phyloP scores from a whole-genome alignment of 768 basidiomycete species.

The Butyriboletus loyo region DNA sequence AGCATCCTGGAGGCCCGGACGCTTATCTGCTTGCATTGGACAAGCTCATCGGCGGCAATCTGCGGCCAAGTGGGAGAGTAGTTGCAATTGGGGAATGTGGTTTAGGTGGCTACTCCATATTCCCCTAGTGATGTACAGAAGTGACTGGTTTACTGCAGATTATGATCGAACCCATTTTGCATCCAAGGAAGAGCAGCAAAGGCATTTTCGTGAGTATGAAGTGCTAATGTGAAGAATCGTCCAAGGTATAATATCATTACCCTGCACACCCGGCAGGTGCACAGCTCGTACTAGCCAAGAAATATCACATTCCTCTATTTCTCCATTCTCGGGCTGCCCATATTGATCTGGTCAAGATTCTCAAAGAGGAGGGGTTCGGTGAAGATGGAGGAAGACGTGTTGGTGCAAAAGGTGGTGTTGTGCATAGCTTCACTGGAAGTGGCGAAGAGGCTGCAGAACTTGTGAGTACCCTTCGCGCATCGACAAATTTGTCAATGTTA shows the following conservation, averaged over 20 bases:
- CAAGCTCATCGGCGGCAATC: constrained; percentile 46
- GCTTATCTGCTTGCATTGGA: constrained; percentile 62
- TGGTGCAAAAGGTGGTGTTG: constrained; percentile 70
- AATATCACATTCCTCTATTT: constrained; percentile 72
- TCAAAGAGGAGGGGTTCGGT: constrained; percentile 64
- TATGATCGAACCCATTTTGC: constrained; percentile 76
- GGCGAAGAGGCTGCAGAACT: constrained; percentile 60
- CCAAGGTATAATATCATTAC: no score
- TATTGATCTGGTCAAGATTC: constrained; percentile 59
- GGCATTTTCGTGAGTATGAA: constrained; percentile 55
- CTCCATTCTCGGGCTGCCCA: constrained; percentile 81
- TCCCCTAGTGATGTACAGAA: background rate
- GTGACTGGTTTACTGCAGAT: constrained; percentile 39
- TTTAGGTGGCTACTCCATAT: constrained; percentile 44
- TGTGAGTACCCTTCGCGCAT: constrained; percentile 39
- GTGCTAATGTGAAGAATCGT: background rate
- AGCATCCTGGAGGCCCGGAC: constrained; percentile 50
- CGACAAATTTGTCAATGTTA: background rate
- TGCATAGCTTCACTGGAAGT: constrained; percentile 79
- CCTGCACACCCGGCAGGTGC: constrained; percentile 31
- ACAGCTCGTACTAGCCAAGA: constrained; percentile 66
- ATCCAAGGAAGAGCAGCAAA: constrained; percentile 53
- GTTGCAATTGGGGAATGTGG: constrained; percentile 82
- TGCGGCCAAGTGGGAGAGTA: constrained; percentile 53
- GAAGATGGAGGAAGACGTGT: constrained; percentile 49